Conservation (phyloP, 352 stramenopile genomes). For the Phytopythium vexans region DNA sequence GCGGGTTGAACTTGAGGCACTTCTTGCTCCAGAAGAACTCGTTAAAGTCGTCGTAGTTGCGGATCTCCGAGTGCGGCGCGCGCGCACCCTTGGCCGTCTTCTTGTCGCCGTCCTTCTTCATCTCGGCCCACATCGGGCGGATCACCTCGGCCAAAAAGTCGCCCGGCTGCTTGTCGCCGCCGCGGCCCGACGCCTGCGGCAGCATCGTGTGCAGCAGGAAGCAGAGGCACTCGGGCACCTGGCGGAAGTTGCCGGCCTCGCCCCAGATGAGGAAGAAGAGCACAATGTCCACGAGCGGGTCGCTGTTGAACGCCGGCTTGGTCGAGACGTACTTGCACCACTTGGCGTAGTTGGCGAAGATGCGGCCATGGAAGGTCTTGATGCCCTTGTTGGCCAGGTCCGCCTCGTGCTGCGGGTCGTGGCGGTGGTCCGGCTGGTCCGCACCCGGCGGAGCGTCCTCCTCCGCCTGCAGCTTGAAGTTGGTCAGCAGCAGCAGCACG, state of each 20-base stretch:
- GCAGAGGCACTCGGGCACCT: constrained; percentile 75
- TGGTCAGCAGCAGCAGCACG: constrained; percentile 74
- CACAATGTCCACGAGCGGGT: constrained; percentile 73
- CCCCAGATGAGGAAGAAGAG: constrained; percentile 88
- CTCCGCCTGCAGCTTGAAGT: constrained; percentile 74
- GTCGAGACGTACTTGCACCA: constrained; percentile 87
- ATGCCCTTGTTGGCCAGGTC: constrained; percentile 76
- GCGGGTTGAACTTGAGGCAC: constrained; percentile 74
- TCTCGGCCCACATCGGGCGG: constrained; percentile 73
- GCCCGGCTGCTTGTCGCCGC: constrained; percentile 56
- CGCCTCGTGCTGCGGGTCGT: constrained; percentile 65
- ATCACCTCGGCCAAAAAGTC: constrained; percentile 75
- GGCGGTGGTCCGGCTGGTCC: constrained; percentile 31
- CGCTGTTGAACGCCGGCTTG: constrained; percentile 74
- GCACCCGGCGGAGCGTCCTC: constrained; percentile 22
- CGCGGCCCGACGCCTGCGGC: constrained; percentile 55
- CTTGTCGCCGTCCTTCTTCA: constrained; percentile 88
- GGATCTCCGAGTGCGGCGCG: constrained; percentile 68
- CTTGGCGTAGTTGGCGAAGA: constrained; percentile 87
- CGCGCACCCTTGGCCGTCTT: constrained; percentile 79
- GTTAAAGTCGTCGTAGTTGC: constrained; percentile 89
- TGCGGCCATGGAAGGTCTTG: constrained; percentile 65
- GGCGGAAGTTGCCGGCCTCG: constrained; percentile 83
- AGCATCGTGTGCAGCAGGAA: constrained; percentile 81
- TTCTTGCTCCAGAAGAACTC: constrained; percentile 90